phyloP scores from a whole-genome alignment of 2,329 filamentous ascomycete species.

The Stagonosporopsis vannaccii region DNA sequence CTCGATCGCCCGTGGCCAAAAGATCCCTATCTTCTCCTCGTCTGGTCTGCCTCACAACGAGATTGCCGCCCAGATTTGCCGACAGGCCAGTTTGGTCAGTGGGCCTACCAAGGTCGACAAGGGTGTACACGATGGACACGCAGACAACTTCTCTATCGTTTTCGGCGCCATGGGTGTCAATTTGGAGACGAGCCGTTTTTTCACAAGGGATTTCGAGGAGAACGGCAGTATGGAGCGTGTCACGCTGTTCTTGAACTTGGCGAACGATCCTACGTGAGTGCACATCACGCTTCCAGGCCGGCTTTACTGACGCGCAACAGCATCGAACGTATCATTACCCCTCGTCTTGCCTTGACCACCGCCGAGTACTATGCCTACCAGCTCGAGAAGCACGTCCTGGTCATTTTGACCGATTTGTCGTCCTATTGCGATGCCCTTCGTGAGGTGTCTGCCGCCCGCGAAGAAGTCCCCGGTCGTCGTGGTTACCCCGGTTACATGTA shows the following conservation, averaged over 20 bases:
- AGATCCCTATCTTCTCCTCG: conserved; percentile 99
- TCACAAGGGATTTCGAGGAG: conserved; percentile 98
- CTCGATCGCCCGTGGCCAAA: conserved; percentile 93
- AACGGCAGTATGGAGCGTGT: conserved; percentile 98
- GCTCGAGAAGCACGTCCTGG: conserved; percentile 98
- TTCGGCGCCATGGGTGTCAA: conserved; percentile 99
- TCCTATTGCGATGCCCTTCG: conserved; percentile 98
- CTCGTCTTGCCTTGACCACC: conserved; percentile 95
- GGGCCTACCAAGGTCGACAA: conserved; percentile 95
- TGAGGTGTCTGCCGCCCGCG: conserved; percentile 96
- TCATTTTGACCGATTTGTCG: conserved; percentile 97
- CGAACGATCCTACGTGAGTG: conserved; percentile 94
- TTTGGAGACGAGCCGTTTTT: conserved; percentile 98
- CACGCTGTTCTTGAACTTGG: conserved; percentile 97
- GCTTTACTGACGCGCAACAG: conserved; percentile 55
- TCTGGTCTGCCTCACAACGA: conserved; percentile 99
- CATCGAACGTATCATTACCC: conserved; percentile 99
- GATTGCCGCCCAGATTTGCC: conserved; percentile 98
- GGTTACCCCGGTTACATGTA: conserved; percentile 99
- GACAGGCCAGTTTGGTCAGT: conserved; percentile 92
- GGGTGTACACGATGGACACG: conserved; percentile 93
- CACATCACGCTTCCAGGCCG: conserved; percentile 1
- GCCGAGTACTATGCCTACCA: conserved; percentile 99
- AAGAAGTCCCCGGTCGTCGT: conserved; percentile 98
- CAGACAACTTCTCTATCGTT: conserved; percentile 99